Percentiles rank a stretch among this genome's conserved stretches.
phyloP scores from a whole-genome alignment of 2,329 filamentous ascomycete genomes.

The Fusarium oxysporum region DNA sequence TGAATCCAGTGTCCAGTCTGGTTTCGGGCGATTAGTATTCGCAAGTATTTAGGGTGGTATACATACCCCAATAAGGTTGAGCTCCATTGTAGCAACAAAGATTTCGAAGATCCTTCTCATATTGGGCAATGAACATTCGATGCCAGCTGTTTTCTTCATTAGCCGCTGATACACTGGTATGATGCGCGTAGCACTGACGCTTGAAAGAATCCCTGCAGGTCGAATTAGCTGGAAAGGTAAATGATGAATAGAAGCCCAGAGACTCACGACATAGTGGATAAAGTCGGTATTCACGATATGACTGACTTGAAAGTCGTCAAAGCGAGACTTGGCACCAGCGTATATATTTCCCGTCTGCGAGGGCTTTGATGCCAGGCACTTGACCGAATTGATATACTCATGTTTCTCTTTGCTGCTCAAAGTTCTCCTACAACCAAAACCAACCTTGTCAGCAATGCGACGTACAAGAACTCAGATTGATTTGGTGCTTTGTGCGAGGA shows the following conservation, averaged over 20 bases:
- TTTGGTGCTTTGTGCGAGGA: not conserved
- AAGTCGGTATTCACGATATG: not conserved
- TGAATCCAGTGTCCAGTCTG: not conserved
- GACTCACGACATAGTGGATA: not conserved
- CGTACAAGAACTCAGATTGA: accelerated
- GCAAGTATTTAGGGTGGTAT: accelerated
- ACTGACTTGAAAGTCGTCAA: not conserved
- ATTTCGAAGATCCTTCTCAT: not conserved
- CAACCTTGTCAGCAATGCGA: accelerated
- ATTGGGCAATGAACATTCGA: not conserved
- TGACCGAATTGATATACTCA: not conserved
- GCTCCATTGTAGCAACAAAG: not conserved
- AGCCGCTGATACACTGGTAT: not conserved
- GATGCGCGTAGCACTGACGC: not conserved
- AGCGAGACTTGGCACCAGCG: not conserved
- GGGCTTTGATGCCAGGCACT: accelerated
- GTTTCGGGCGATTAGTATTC: too few relatives aligned
- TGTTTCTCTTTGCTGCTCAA: not conserved
- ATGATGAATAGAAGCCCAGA: accelerated
- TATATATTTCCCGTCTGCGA: not conserved
- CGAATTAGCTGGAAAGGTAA: not conserved
- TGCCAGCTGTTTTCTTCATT: not conserved
- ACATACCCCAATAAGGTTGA: not conserved
- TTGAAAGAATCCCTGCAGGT: not conserved
- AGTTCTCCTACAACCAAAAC: not conserved